These are phyloP conservation scores for Biancaea sappan DNA, from an alignment of 306 rosid genomes.

Conservation along the genomic window DNA sequence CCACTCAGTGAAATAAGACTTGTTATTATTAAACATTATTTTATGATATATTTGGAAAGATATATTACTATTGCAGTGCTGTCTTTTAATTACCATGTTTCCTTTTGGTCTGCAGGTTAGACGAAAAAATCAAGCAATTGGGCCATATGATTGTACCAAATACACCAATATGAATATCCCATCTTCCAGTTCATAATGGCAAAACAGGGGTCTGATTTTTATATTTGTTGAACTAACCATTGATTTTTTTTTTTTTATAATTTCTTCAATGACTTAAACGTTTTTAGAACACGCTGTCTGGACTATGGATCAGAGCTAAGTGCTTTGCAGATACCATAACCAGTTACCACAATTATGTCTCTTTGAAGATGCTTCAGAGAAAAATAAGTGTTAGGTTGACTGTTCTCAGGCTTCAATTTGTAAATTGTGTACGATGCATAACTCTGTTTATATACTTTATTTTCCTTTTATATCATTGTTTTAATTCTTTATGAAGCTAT, in stretches of 20 bases:
- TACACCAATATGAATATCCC: conserved; percentile 41
- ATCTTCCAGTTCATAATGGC: conserved; percentile 39
- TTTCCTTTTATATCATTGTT: not conserved
- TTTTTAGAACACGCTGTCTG: conserved; percentile 29
- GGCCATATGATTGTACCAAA: conserved; percentile 93
- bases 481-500: not conserved
- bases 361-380: conserved; percentile 8
- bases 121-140: conserved; percentile 70
- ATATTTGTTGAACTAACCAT: conserved; percentile 33
- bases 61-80: too few species aligned
- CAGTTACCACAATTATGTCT: conserved; percentile 6
- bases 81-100: conserved; percentile 18
- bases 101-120: conserved; percentile 65
- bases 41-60: too few species aligned
- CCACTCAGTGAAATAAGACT: too few species aligned
- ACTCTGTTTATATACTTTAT: conserved; percentile 1
- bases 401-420: conserved; percentile 25
- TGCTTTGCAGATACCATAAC: conserved; percentile 1
- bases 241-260: not conserved
- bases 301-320: conserved; percentile 9
- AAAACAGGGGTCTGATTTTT: conserved; percentile 22
- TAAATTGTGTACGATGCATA: conserved; percentile 14
- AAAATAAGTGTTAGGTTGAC: conserved; percentile 21
- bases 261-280: not conserved
- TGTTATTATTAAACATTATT: too few species aligned